Base-by-base conservation (phyloP, 2,329 filamentous ascomycete genomes). In the Podosphaera xanthii region DNA sequence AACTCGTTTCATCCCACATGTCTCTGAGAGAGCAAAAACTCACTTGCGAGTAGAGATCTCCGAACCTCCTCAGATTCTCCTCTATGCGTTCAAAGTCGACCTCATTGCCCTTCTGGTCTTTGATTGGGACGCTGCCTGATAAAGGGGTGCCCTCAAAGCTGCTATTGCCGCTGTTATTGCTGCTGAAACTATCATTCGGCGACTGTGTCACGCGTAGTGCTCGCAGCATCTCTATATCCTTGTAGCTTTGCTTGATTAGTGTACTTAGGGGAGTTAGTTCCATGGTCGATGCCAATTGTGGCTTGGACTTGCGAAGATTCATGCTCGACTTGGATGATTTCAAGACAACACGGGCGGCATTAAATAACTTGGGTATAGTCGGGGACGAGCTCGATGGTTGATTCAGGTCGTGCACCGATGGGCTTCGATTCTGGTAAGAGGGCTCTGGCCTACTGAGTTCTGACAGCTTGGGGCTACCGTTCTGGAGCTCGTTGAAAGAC, bases 71-170 rank as follows among this genome's bases (percentile, higher is more conserved):
- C 52, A 64, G 33, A 12, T 59, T 61, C 34, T 46, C 31, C 58
- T 62, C 58, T 3, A 63, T 54, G n/a, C 48, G 54, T 14, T 62
- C 60, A 31, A 63, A 62, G 50, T 64, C 61, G 31, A 60, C 56
- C 7, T 57, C 12, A 33, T 38, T 59, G 12, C 36, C 56, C 48
- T 36, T 31, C 6, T 53, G 9, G 3, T 36, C 35, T 33, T 22
- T n/a, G 14, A 14, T 22, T 12, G 33, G n/a, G 6, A 12, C 14
- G 8, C n/a, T 9, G 7, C 52, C 38, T 1, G 30, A 48, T 30
- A 22, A 34, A 12, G 30, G 34, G 4, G 2, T 5, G 3, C 34
- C 36, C 30, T 36, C 48, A 30, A 2, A 40, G 7, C 10, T 36
- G 14, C 33, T 31, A n/a, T 10, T 54, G 9, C 9, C 9, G 9